These are phyloP conservation scores for Rhodotorula sp. DNA, from an alignment of 1,284 basidiomycete genomes.

Conservation along the genomic window DNA sequence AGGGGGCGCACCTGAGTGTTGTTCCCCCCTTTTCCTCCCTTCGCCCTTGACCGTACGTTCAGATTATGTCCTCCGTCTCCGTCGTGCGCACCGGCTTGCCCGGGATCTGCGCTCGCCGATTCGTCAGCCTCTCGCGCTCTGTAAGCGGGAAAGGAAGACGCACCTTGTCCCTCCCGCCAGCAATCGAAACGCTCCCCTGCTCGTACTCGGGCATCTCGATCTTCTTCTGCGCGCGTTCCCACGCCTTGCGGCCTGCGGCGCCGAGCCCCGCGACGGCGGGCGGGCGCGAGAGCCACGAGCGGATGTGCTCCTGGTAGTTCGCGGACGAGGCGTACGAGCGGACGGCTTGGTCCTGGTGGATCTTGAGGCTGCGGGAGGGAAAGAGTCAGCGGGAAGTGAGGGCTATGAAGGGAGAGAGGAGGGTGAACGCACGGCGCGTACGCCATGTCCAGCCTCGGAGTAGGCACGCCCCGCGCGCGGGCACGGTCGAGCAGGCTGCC, in stretches of 20 bases:
- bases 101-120: slow-evolving; percentile 3
- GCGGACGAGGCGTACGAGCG: slow-evolving; percentile 4
- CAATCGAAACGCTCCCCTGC: slow-evolving; percentile 14
- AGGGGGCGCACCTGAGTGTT: no score
- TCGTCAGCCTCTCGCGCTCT: not conserved
- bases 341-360: slow-evolving; percentile 27
- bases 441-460: slow-evolving; percentile 38
- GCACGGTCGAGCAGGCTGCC: slow-evolving; percentile 40
- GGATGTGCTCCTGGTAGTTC: slow-evolving; percentile 34
- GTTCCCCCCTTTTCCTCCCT: no score
- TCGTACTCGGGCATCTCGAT: slow-evolving; percentile 5
- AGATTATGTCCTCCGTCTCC: not conserved
- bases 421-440: slow-evolving; percentile 20
- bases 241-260: slow-evolving; percentile 25
- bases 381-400: not conserved
- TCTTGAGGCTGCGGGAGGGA: slow-evolving; percentile 18
- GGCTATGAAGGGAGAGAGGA: not conserved
- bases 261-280: slow-evolving; percentile 24
- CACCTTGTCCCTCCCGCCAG: slow-evolving; percentile 26
- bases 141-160: not conserved
- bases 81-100: slow-evolving; percentile 20
- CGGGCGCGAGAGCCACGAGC: slow-evolving; percentile 22
- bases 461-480: slow-evolving; percentile 35
- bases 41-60: not conserved
- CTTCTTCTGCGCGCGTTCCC: slow-evolving; percentile 24